These are phyloP conservation scores for Ceratocystis eucalypticola DNA, from an alignment of 2,329 filamentous ascomycete species.

Conservation along the genomic window DNA sequence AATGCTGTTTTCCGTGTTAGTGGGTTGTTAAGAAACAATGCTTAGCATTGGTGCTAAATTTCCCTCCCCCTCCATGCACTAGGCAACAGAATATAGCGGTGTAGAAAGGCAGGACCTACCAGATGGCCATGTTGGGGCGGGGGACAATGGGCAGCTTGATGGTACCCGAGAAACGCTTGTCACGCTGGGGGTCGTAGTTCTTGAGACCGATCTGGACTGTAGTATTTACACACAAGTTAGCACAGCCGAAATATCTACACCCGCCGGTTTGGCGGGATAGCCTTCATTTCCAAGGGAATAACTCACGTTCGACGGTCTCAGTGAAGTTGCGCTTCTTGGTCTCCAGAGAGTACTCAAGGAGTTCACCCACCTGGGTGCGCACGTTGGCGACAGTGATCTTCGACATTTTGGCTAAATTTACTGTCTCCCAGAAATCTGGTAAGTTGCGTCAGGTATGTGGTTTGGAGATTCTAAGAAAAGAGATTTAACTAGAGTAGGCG, in stretches of 20 bases:
- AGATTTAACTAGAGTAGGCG: conserved; percentile 6
- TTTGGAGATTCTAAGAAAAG: conserved; percentile 10
- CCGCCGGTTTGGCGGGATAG: not conserved
- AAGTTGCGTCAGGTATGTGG: conserved; percentile 17
- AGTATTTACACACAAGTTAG: conserved; percentile 12
- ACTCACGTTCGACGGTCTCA: conserved; percentile 60
- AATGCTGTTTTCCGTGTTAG: conserved; percentile 30
- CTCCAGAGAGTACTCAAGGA: conserved; percentile 86
- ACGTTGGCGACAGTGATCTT: conserved; percentile 91
- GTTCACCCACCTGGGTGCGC: conserved; percentile 82
- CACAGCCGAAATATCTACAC: not conserved
- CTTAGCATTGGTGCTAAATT: not conserved
- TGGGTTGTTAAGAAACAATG: not conserved
- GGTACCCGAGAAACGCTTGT: conserved; percentile 99
- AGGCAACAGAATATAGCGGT: not conserved
- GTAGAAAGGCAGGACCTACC: conserved; percentile 26
- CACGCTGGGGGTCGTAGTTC: conserved; percentile 99
- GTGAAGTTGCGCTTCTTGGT: conserved; percentile 98
- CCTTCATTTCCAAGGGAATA: conserved; percentile 18
- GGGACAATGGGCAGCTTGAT: conserved; percentile 88
- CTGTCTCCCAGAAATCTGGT: conserved; percentile 57
- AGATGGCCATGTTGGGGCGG: conserved; percentile 82
- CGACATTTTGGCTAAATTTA: conserved; percentile 49
- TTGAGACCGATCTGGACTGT: conserved; percentile 73
- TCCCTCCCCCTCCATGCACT: not conserved